Conservation (phyloP, 768 basidiomycete genomes). For the Exidia glandulosa region DNA sequence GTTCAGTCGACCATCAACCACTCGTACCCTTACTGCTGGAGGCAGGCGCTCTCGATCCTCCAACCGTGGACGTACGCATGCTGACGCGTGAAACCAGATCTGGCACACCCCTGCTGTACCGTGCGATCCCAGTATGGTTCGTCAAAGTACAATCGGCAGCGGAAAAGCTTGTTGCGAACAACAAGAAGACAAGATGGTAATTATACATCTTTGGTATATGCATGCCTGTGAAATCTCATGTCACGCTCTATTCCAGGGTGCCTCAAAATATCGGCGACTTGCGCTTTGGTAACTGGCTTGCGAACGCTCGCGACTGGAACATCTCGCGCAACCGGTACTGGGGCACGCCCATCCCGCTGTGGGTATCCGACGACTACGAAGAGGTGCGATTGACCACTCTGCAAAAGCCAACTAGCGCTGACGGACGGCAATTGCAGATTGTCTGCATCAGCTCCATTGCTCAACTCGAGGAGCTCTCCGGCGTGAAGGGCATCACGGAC, state of each 20-base stretch:
- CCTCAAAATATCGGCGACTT: constrained; percentile 84
- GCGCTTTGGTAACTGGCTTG: constrained; percentile 94
- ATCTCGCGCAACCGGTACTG: constrained; percentile 98
- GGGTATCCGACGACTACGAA: constrained; percentile 86
- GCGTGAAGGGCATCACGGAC: constrained; percentile 74
- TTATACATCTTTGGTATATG: constrained; percentile 5
- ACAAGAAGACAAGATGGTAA: constrained; percentile 82
- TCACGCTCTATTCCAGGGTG: constrained; percentile 46
- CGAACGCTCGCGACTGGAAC: constrained; percentile 99
- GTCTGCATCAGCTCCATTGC: constrained; percentile 80
- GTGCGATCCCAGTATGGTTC: constrained; percentile 94
- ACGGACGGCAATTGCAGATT: constrained; percentile 44
- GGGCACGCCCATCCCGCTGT: constrained; percentile 96
- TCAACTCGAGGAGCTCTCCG: constrained; percentile 79
- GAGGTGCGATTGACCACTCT: constrained; percentile 42
- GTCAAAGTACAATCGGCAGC: constrained; percentile 77
- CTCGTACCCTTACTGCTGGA: constrained; percentile 96
- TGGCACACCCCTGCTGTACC: constrained; percentile 89
- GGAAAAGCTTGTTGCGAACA: constrained; percentile 82
- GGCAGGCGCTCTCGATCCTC: constrained; percentile 32
- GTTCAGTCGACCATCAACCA: constrained; percentile 81
- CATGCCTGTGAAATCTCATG: background rate
- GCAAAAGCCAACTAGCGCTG: background rate
- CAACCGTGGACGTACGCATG: background rate
- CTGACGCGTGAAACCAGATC: constrained; percentile 43